phyloP scores from a whole-genome alignment of 345 rosid species.

The Hibiscus tridactylites region DNA sequence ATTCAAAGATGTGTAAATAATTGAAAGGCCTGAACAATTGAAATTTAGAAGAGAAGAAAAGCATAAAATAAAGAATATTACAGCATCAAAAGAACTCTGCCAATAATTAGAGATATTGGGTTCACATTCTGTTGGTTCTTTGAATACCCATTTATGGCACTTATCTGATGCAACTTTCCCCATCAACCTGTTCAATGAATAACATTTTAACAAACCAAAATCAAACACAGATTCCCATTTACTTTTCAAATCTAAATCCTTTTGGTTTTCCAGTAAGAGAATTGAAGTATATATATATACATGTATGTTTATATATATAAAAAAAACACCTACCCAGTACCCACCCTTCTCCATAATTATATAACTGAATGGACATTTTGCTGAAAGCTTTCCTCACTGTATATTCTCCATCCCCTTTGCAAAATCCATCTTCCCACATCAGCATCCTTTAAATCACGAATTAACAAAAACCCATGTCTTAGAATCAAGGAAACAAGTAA shows the following conservation, averaged over 20 bases:
- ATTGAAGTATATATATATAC: too few species aligned
- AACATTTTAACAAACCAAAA: conserved; percentile 5
- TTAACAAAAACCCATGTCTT: neutral
- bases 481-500: neutral
- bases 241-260: too few species aligned
- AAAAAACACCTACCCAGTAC: conserved; percentile 84
- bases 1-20: too few species aligned
- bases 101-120: conserved; percentile 87
- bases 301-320: neutral
- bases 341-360: conserved; percentile 99
- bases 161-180: conserved; percentile 99
- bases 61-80: conserved; percentile 20
- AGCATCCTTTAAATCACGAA: conserved; percentile 58
- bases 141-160: conserved; percentile 99
- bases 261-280: too few species aligned
- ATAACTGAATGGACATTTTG: conserved; percentile 99
- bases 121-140: conserved; percentile 93
- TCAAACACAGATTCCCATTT: too few species aligned
- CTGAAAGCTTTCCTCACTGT: conserved; percentile 96
- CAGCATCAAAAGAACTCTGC: conserved; percentile 99
- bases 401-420: conserved; percentile 89
- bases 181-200: conserved; percentile 61
- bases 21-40: too few species aligned
- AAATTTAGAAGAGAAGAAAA: too few species aligned
- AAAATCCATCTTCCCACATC: conserved; percentile 99